These are phyloP conservation scores for Daucus carota DNA, from an alignment of 129 eudicot genomes.

Conservation along the genomic window DH1_v3.0 NC_030383.2:53318501-53319000, in stretches of 20 bases:
- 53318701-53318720: slow-evolving; percentile 87
- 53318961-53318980: too few relatives aligned
- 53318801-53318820: too few relatives aligned
- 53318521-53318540: background rate
- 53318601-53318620: slow-evolving; percentile 13
- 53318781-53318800: background rate
- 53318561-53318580: too few relatives aligned
- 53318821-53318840: too few relatives aligned
- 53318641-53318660: background rate
- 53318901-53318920: too few relatives aligned
- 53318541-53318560: background rate
- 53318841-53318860: too few relatives aligned
- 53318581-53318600: slow-evolving; percentile 12
- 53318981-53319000: too few relatives aligned
- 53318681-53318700: slow-evolving; percentile 5
- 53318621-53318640: background rate
- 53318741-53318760: slow-evolving; percentile 89
- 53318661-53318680: background rate
- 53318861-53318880: too few relatives aligned
- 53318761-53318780: slow-evolving; percentile 55
- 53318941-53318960: too few relatives aligned
- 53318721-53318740: slow-evolving; percentile 95
- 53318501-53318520: background rate
- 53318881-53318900: too few relatives aligned
- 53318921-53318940: too few relatives aligned